Evolutionary conservation across 2,329 filamentous ascomycete species (phyloP).

Genomic region (Canariomyces notabilis): DNA sequence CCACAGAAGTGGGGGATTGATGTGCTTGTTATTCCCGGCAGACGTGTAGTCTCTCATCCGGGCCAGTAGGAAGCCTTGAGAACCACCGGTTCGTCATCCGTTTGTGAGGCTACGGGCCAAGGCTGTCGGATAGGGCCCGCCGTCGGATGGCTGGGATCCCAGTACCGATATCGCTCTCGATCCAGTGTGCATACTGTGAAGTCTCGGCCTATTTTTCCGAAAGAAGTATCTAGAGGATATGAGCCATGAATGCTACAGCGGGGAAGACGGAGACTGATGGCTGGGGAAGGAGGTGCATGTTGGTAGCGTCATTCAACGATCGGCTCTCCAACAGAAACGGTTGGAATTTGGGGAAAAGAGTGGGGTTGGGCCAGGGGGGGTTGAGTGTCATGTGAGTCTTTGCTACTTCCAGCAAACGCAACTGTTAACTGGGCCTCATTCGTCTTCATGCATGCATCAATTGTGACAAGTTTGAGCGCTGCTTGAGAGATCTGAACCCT

Average conservation of each 20-base stretch:
- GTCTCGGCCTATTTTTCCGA: too few relatives aligned
- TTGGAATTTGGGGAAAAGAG: background rate
- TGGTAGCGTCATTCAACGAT: background rate
- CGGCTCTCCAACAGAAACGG: background rate
- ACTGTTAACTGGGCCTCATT: background rate
- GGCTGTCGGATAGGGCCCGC: background rate
- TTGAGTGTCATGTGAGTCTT: background rate
- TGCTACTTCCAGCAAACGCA: background rate
- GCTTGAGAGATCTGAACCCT: background rate
- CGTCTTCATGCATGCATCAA: background rate
- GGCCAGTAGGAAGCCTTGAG: background rate
- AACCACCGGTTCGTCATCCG: background rate
- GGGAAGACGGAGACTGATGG: background rate
- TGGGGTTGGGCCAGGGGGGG: background rate
- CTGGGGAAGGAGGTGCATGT: background rate
- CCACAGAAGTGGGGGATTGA: conserved; percentile 16
- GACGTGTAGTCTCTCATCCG: background rate
- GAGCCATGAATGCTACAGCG: background rate
- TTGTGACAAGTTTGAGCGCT: background rate
- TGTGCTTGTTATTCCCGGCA: conserved; percentile 14
- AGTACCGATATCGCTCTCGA: background rate
- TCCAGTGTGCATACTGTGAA: too few relatives aligned
- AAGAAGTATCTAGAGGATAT: too few relatives aligned
- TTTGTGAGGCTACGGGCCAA: background rate
- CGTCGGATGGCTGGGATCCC: background rate